Conservation (phyloP, 805 yeast species). For the Komagataella pseudopastoris region DNA sequence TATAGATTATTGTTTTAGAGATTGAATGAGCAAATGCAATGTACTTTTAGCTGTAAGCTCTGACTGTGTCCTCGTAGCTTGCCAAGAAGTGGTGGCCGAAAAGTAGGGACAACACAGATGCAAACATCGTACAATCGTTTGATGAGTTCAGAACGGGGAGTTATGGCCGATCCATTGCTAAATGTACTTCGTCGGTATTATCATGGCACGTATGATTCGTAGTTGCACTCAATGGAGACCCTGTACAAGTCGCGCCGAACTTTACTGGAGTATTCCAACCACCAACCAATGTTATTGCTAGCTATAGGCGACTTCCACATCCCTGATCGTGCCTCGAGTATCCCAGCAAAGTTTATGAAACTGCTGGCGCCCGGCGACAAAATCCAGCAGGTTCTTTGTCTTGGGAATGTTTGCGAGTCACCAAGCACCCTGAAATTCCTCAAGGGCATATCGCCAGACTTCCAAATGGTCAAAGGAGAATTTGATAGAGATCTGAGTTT, state of each 20-base stretch:
- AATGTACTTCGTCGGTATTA: not conserved
- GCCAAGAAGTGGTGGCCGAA: not conserved
- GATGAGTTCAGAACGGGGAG: not conserved
- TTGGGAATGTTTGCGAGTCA: constrained; percentile 74
- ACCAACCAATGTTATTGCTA: constrained; percentile 41
- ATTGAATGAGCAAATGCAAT: not conserved
- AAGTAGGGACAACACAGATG: not conserved
- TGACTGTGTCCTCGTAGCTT: not conserved
- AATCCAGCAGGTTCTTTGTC: constrained; percentile 70
- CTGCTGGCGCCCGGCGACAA: constrained; percentile 67
- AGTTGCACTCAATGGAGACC: not conserved
- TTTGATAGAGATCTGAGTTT: constrained; percentile 38
- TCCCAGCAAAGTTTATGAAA: constrained; percentile 54
- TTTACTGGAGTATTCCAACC: not conserved
- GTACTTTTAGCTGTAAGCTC: not conserved
- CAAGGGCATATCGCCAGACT: constrained; percentile 53
- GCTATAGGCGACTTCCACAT: constrained; percentile 86
- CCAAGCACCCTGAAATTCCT: constrained; percentile 50
- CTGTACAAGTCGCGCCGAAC: not conserved
- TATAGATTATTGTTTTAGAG: not conserved
- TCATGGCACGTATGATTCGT: not conserved
- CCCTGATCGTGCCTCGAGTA: constrained; percentile 68
- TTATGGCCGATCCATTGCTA: not conserved
- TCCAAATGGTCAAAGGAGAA: constrained; percentile 74
- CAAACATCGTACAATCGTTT: not conserved